Evolutionary conservation across 164 flowering plant genomes (phyloP).

Genomic region (Protea cynaroides): DNA sequence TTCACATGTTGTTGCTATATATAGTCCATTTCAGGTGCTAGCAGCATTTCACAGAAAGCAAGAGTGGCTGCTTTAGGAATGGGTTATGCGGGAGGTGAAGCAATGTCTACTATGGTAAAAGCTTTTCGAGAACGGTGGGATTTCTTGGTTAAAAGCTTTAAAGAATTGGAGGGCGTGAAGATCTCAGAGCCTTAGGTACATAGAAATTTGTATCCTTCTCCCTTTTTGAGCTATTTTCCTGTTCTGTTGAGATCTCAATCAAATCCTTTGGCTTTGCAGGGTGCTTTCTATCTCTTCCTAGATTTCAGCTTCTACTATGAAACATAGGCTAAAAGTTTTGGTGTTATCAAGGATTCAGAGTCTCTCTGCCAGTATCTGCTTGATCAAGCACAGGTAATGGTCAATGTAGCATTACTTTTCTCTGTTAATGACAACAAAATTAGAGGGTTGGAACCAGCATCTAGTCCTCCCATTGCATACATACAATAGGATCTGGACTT

Average conservation of each 20-base stretch:
- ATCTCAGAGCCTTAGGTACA: conserved; percentile 93
- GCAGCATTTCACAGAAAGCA: conserved; percentile 94
- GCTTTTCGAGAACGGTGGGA: conserved; percentile 86
- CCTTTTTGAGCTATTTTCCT: neutral
- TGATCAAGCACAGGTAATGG: conserved; percentile 72
- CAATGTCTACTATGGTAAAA: conserved; percentile 71
- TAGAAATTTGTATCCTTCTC: neutral
- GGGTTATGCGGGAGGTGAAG: conserved; percentile 94
- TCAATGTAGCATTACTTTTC: neutral
- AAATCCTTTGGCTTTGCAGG: conserved; percentile 42
- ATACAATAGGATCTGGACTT: neutral
- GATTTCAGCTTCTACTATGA: conserved; percentile 90
- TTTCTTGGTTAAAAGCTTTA: conserved; percentile 63
- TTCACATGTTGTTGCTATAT: conserved; percentile 14
- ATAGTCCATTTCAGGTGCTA: conserved; percentile 95
- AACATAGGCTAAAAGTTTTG: conserved; percentile 72
- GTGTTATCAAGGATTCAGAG: conserved; percentile 64
- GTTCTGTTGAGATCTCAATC: neutral
- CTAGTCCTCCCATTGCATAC: neutral
- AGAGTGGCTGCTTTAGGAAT: conserved; percentile 87
- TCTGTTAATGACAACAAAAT: neutral
- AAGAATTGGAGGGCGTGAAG: conserved; percentile 71
- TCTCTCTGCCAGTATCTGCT: conserved; percentile 80
- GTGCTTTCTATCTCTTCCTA: conserved; percentile 89
- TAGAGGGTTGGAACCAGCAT: neutral